Base-by-base conservation (phyloP, 2,329 filamentous ascomycete genomes). In the Aspergillus sp. region DNA sequence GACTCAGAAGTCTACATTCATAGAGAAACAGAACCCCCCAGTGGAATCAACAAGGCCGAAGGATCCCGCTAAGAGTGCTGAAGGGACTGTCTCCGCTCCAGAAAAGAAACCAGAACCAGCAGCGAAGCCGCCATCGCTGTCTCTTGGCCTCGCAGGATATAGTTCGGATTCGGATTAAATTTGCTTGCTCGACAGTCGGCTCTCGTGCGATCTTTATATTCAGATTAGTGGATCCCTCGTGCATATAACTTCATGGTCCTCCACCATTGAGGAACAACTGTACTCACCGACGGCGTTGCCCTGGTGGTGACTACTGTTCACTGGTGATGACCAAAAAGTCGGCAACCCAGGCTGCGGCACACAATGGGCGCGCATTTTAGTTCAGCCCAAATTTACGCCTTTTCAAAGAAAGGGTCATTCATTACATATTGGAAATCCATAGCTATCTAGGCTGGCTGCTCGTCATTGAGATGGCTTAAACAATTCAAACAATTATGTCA, bases 111-210 rank as follows among this genome's bases (percentile, higher is more conserved):
- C 59, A 47, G 51, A 58, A 36, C 57, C 60, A 49, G 52, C 65
- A 18, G 32, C 55, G n/a, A 71, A 72, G 52, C 56, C 67, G 32
- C 56, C 67, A n/a, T 39, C 70, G 11, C 54, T 63, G 16, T 66
- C 66, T 16, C 68, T 77, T 26, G 76, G 75, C 20, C 60, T 79
- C 49, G 74, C 67, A 18, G 74, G 66, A 16, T 79, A 79, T 57
- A 73, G 71, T 59, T 78, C 77, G 7, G 76, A 78, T 55, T 76
- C 76, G 18, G 76, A 77, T 63, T 76, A 61, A 73, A 22, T 7
- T 22, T 24, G 18, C 14, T 18, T 36, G 9, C 9, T 16, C 20
- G 22, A 42, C 36, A 12, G 45, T 47, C 20, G 9, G 20, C 6
- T 47, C 9, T 24, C 45, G 6, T 24, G 36, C 36, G 16, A n/a